phyloP scores from a whole-genome alignment of 2,329 filamentous ascomycete genomes.

The Penicillium sp. region DNA sequence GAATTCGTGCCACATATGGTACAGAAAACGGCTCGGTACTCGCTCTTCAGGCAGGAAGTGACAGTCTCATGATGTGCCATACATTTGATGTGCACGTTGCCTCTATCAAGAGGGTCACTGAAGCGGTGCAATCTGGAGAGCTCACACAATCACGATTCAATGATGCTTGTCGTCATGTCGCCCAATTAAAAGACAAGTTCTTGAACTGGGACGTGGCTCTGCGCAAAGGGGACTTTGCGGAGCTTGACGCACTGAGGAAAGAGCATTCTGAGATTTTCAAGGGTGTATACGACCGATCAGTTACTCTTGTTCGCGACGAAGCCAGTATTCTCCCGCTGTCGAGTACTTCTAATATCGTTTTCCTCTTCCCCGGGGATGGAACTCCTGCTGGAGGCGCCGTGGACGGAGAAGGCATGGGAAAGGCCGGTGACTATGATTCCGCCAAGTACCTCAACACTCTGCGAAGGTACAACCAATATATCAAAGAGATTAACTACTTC shows the following conservation, averaged over 20 bases:
- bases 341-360: constrained; percentile 29
- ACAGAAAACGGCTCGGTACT: constrained; percentile 43
- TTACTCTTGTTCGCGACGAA: constrained; percentile 40
- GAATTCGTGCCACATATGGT: constrained; percentile 41
- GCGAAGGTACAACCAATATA: constrained; percentile 22
- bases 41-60: constrained; percentile 44
- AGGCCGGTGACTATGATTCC: constrained; percentile 31
- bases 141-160: constrained; percentile 33
- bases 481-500: constrained; percentile 37
- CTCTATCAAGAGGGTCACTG: constrained; percentile 39
- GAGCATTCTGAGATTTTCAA: constrained; percentile 30
- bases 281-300: constrained; percentile 39
- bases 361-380: constrained; percentile 39
- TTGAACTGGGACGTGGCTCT: constrained; percentile 33
- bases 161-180: constrained; percentile 36
- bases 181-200: constrained; percentile 38
- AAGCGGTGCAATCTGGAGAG: constrained; percentile 37
- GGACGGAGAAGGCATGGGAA: constrained; percentile 38
- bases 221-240: constrained; percentile 12
- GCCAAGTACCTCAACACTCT: constrained; percentile 35
- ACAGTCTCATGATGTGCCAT: constrained; percentile 49
- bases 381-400: constrained; percentile 38
- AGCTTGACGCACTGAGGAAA: constrained; percentile 25
- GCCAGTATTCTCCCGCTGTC: constrained; percentile 32
- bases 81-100: constrained; percentile 42